A percentile compares a stretch with the other conserved stretches of the same genome.
Evolutionary conservation across 2,329 filamentous ascomycete genomes (phyloP).

Genomic region (Colletotrichum navitas): DNA sequence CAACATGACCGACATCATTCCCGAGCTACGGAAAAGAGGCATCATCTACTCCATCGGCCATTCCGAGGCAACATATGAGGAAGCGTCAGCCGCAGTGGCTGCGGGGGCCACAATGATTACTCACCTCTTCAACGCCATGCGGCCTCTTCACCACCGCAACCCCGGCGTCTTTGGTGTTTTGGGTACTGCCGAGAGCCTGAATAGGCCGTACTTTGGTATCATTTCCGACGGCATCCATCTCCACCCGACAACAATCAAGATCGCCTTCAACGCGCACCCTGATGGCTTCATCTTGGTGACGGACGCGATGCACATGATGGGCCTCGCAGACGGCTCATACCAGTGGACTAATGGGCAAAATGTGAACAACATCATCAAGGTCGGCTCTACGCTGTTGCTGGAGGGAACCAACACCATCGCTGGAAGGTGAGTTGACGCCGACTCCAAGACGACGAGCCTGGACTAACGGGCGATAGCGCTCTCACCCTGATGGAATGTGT

Average conservation of each 20-base stretch:
- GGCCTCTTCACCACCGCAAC: constrained; percentile 89
- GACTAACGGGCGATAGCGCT: constrained; percentile 58
- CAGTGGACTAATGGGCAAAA: constrained; percentile 83
- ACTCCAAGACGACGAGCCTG: constrained; percentile 8
- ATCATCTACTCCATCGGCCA: constrained; percentile 88
- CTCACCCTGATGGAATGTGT: constrained; percentile 85
- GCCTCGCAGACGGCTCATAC: constrained; percentile 86
- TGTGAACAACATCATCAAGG: constrained; percentile 74
- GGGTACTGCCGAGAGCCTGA: constrained; percentile 70
- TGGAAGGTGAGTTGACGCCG: constrained; percentile 68
- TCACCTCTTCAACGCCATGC: constrained; percentile 95
- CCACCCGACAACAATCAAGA: constrained; percentile 88
- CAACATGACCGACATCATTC: constrained; percentile 76
- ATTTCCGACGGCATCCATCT: constrained; percentile 93
- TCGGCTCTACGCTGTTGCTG: constrained; percentile 77
- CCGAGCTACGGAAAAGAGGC: constrained; percentile 71
- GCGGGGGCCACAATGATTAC: constrained; percentile 90
- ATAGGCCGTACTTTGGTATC: constrained; percentile 85
- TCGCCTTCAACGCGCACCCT: constrained; percentile 88
- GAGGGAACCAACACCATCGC: constrained; percentile 85
- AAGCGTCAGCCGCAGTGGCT: constrained; percentile 78
- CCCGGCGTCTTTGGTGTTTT: constrained; percentile 91
- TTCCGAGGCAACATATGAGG: constrained; percentile 87
- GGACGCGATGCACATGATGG: constrained; percentile 90
- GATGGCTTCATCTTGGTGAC: constrained; percentile 90